Percentiles rank a stretch among this genome's conserved stretches.
Evolutionary conservation across 2,329 filamentous ascomycete genomes (phyloP).

Genomic region (Lomentospora prolificans): DNA sequence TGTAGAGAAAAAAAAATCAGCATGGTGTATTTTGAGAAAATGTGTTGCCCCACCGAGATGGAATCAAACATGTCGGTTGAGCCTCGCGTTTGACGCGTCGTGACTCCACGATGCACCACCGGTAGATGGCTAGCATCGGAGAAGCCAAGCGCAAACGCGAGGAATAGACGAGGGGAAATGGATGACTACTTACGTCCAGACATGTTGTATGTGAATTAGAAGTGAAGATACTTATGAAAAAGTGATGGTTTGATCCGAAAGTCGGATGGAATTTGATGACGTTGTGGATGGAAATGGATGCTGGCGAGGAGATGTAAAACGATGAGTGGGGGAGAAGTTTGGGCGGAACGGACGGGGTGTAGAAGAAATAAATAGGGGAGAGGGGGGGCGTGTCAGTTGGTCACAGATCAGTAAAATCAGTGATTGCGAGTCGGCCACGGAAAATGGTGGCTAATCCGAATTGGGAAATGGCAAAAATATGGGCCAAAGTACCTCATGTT

Average conservation of each 20-base stretch:
- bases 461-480: conserved; percentile 13
- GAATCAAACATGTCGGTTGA: not conserved
- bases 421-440: conserved; percentile 11
- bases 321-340: conserved; percentile 12
- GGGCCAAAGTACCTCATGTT: conserved; percentile 12
- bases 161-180: not conserved
- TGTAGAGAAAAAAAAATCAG: conserved; percentile 16
- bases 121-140: no score
- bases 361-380: conserved; percentile 14
- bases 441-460: conserved; percentile 13
- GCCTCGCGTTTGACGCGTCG: not conserved
- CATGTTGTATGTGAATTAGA: conserved; percentile 43
- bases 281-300: conserved; percentile 14
- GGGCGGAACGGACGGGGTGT: conserved; percentile 10
- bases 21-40: not conserved
- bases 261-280: conserved; percentile 14
- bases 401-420: conserved; percentile 13
- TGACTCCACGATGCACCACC: not conserved
- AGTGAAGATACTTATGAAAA: conserved; percentile 13
- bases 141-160: not conserved
- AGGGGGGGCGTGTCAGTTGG: conserved; percentile 12
- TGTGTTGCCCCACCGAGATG: not conserved
- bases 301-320: conserved; percentile 14
- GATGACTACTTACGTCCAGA: conserved; percentile 56
- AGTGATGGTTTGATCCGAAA: conserved; percentile 3